A percentile compares a stretch with the other conserved stretches of the same genome.
phyloP scores from a whole-genome alignment of 306 rosid species.

The Coriaria nepalensis region DNA sequence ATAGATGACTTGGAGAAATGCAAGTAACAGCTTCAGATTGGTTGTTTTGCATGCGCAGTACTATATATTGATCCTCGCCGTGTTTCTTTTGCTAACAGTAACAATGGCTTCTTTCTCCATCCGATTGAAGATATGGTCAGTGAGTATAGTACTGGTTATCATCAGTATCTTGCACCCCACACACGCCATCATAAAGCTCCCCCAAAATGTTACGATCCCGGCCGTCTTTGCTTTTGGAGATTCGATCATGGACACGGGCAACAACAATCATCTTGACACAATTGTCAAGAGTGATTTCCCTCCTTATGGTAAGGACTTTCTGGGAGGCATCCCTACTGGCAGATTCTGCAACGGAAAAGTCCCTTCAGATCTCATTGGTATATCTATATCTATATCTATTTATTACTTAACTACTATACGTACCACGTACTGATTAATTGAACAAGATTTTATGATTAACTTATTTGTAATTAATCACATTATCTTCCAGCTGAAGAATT shows the following conservation, averaged over 20 bases:
- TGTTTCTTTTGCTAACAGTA: too few species aligned
- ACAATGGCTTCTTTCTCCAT: too few species aligned
- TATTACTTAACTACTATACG: background rate
- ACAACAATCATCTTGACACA: slow-evolving; percentile 49
- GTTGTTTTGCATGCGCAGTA: too few species aligned
- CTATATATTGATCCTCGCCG: too few species aligned
- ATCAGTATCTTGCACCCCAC: too few species aligned
- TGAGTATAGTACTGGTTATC: too few species aligned
- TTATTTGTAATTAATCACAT: background rate
- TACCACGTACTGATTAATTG: too few species aligned
- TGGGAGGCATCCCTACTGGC: slow-evolving; percentile 39
- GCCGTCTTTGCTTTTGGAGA: slow-evolving; percentile 64
- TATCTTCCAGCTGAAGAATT: slow-evolving; percentile 43
- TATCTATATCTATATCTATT: background rate
- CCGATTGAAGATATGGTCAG: too few species aligned
- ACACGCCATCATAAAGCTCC: too few species aligned
- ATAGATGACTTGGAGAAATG: too few species aligned
- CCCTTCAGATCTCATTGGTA: slow-evolving; percentile 47
- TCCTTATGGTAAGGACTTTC: slow-evolving; percentile 63
- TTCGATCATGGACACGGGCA: slow-evolving; percentile 61
- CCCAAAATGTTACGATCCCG: slow-evolving; percentile 18
- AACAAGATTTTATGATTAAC: background rate
- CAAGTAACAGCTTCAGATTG: too few species aligned
- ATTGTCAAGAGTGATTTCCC: slow-evolving; percentile 37
- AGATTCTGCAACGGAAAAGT: slow-evolving; percentile 56